phyloP scores from a whole-genome alignment of 2,329 filamentous ascomycete genomes.

The Cladobotryum protrusum region DNA sequence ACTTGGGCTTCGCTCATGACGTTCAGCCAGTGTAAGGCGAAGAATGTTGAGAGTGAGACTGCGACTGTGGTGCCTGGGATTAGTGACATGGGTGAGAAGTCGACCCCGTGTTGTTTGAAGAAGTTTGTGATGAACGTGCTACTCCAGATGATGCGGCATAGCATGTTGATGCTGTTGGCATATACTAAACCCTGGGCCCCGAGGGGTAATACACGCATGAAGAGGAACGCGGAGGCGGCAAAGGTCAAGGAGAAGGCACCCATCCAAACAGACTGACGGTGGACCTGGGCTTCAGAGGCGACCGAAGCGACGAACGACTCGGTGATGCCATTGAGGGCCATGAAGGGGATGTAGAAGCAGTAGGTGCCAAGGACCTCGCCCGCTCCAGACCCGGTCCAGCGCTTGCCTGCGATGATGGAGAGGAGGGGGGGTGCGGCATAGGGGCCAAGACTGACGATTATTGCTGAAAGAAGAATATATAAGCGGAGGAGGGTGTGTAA shows the following conservation, averaged over 20 bases:
- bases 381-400: conserved; percentile 70
- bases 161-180: conserved; percentile 89
- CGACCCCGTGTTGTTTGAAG: conserved; percentile 43
- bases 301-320: conserved; percentile 92
- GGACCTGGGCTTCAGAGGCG: conserved; percentile 67
- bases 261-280: conserved; percentile 80
- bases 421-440: conserved; percentile 68
- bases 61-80: conserved; percentile 23
- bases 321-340: conserved; percentile 84
- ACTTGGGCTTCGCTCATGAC: conserved; percentile 19
- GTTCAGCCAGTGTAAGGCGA: conserved; percentile 21
- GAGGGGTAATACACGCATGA: conserved; percentile 60
- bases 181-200: conserved; percentile 77
- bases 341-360: conserved; percentile 86
- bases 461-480: conserved; percentile 68
- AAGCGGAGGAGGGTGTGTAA: conserved; percentile 60
- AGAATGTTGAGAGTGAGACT: conserved; percentile 22
- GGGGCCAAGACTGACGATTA: conserved; percentile 67
- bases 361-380: conserved; percentile 70
- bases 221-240: conserved; percentile 65
- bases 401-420: conserved; percentile 65
- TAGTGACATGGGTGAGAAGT: conserved; percentile 21
- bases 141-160: conserved; percentile 77
- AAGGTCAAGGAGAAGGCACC: conserved; percentile 71
- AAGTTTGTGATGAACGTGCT: conserved; percentile 62